Percentiles rank a stretch among this genome's conserved stretches.
Conservation (phyloP, 257 asterid species). For the Phtheirospermum japonicum region DNA sequence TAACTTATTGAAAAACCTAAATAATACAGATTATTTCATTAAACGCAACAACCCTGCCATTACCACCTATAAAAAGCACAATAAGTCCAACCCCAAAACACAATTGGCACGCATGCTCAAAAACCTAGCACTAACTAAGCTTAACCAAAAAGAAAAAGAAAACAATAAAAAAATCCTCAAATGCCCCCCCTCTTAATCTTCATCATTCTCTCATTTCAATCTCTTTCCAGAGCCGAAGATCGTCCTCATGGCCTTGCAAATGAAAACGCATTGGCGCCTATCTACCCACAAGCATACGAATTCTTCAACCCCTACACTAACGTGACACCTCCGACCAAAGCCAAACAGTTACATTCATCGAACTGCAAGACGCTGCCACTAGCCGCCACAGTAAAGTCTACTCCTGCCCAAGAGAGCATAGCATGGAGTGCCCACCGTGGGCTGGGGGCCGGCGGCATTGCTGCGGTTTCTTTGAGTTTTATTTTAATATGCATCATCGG, state of each 20-base stretch:
- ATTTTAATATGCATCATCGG: constrained; percentile 31
- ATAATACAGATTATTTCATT: no score
- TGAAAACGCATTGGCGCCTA: constrained; percentile 29
- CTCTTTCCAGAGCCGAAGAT: constrained; percentile 29
- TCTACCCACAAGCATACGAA: constrained; percentile 40
- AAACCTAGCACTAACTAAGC: no score
- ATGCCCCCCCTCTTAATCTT: constrained; percentile 33
- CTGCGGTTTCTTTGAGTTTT: constrained; percentile 34
- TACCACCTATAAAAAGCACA: neutral
- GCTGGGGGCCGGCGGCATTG: constrained; percentile 35
- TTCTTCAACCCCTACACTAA: constrained; percentile 39
- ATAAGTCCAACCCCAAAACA: neutral
- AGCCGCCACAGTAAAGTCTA: constrained; percentile 41
- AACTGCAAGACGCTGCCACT: constrained; percentile 30
- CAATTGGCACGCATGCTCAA: neutral
- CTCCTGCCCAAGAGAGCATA: constrained; percentile 34
- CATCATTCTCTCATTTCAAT: constrained; percentile 19
- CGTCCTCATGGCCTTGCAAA: constrained; percentile 40
- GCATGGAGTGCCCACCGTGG: neutral
- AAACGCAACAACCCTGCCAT: neutral
- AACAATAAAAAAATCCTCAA: no score
- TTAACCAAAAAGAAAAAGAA: no score
- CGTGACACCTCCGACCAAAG: neutral
- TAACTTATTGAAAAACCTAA: no score
- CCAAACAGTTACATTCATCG: neutral